Evolutionary conservation across 2,329 filamentous ascomycete species (phyloP).

Genomic region (Domatiomyces globalis): DNA sequence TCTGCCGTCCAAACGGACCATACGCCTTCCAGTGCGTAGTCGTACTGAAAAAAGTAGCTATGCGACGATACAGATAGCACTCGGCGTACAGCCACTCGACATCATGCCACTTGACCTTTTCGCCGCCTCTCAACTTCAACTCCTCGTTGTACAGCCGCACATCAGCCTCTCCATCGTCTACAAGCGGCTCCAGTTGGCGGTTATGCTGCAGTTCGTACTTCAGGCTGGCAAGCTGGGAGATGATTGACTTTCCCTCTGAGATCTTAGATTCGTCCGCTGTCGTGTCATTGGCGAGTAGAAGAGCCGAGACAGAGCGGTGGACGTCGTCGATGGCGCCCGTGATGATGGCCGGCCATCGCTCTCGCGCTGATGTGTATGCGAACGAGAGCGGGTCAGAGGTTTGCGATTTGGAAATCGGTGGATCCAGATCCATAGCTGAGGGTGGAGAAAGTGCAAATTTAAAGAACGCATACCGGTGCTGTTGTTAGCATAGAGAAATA

Average conservation of each 20-base stretch:
- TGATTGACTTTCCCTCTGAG: constrained; percentile 73
- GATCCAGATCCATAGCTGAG: constrained; percentile 7
- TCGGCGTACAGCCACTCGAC: constrained; percentile 82
- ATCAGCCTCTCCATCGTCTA: constrained; percentile 56
- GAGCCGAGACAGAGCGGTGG: constrained; percentile 44
- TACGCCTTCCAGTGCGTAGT: constrained; percentile 78
- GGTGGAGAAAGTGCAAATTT: background rate
- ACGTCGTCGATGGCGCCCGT: constrained; percentile 89
- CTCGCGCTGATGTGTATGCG: constrained; percentile 67
- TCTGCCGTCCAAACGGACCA: constrained; percentile 21
- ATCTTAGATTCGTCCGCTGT: constrained; percentile 40
- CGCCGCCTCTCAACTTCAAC: constrained; percentile 29
- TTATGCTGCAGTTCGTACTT: constrained; percentile 96
- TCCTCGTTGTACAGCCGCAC: constrained; percentile 75
- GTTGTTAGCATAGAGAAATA: background rate
- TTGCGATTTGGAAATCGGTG: constrained; percentile 46
- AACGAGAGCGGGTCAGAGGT: constrained; percentile 79
- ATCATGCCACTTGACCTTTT: constrained; percentile 53
- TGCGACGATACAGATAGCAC: constrained; percentile 80
- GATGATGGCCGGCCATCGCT: constrained; percentile 87
- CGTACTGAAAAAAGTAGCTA: constrained; percentile 61
- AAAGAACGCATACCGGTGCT: background rate
- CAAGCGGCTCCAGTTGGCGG: constrained; percentile 50
- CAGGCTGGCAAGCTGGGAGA: constrained; percentile 61
- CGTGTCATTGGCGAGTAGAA: constrained; percentile 46